Percentiles rank a stretch among this genome's conserved stretches.
Evolutionary conservation across 2,329 filamentous ascomycete species (phyloP).

Genomic region (Colletotrichum lini): DNA sequence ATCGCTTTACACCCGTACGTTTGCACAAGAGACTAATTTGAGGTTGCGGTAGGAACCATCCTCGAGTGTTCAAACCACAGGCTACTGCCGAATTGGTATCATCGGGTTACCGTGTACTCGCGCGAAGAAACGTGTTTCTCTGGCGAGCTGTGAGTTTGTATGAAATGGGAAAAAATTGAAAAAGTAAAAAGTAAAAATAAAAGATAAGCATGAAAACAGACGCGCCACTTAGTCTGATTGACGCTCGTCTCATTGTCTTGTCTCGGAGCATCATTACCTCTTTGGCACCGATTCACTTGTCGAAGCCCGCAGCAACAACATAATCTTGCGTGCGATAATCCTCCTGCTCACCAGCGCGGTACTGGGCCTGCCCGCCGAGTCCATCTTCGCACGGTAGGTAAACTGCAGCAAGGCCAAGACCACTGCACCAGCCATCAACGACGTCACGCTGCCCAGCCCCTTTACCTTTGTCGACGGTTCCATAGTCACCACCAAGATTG

Average conservation of each 20-base stretch:
- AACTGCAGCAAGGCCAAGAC: slow-evolving; percentile 52
- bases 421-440: slow-evolving; percentile 54
- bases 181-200: too few relatives aligned
- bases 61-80: slow-evolving; percentile 10
- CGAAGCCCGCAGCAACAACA: background rate
- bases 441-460: slow-evolving; percentile 61
- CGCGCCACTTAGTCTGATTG: background rate
- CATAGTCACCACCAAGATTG: slow-evolving; percentile 60
- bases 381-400: slow-evolving; percentile 55
- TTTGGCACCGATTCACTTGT: background rate
- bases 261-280: background rate
- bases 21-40: background rate
- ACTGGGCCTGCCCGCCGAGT: slow-evolving; percentile 51
- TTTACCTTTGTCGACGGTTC: slow-evolving; percentile 61
- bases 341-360: slow-evolving; percentile 52
- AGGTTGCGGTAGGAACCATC: background rate
- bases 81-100: too few relatives aligned
- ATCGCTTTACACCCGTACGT: background rate
- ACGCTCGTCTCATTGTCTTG: background rate
- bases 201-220: too few relatives aligned
- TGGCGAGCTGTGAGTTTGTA: background rate
- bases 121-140: slow-evolving; percentile 12
- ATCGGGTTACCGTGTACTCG: too few relatives aligned
- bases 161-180: too few relatives aligned
- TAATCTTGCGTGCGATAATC: slow-evolving; percentile 5